Evolutionary conservation across 2,329 filamentous ascomycete genomes (phyloP).

Genomic region (Pseudogymnoascus sp.): DNA sequence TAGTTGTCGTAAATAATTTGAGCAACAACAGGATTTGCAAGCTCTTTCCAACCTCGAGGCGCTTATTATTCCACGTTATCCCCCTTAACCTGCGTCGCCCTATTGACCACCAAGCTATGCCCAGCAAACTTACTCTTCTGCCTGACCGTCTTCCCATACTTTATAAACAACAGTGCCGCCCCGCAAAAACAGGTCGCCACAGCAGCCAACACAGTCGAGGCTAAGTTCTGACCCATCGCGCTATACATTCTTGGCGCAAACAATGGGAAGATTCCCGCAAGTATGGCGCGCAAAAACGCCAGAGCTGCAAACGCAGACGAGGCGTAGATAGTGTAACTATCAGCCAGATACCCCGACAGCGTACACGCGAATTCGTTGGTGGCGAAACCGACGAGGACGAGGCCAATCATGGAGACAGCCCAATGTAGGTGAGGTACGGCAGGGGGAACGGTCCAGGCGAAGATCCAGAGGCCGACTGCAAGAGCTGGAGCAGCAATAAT

Average conservation of each 20-base stretch:
- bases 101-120: constrained; percentile 19
- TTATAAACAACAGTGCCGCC: constrained; percentile 32
- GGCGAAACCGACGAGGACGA: constrained; percentile 40
- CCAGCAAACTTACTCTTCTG: constrained; percentile 32
- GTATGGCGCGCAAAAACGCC: constrained; percentile 32
- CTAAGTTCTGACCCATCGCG: constrained; percentile 33
- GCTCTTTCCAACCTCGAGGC: not conserved
- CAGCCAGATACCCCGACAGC: constrained; percentile 37
- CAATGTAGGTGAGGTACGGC: constrained; percentile 29
- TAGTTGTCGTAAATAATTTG: not conserved
- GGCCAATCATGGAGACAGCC: constrained; percentile 34
- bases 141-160: constrained; percentile 32
- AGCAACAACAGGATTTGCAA: not conserved
- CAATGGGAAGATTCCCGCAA: constrained; percentile 35
- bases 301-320: constrained; percentile 38
- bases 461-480: constrained; percentile 38
- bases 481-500: constrained; percentile 37
- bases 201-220: constrained; percentile 34
- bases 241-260: constrained; percentile 36
- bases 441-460: constrained; percentile 42
- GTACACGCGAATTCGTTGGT: constrained; percentile 38
- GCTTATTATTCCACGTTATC: constrained; percentile 5
- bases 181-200: constrained; percentile 36
- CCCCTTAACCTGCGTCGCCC: not conserved
- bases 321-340: constrained; percentile 38